Evolutionary conservation across 1,139 yeast species (phyloP).

Genomic region (Wickerhamiella infanticola): DNA sequence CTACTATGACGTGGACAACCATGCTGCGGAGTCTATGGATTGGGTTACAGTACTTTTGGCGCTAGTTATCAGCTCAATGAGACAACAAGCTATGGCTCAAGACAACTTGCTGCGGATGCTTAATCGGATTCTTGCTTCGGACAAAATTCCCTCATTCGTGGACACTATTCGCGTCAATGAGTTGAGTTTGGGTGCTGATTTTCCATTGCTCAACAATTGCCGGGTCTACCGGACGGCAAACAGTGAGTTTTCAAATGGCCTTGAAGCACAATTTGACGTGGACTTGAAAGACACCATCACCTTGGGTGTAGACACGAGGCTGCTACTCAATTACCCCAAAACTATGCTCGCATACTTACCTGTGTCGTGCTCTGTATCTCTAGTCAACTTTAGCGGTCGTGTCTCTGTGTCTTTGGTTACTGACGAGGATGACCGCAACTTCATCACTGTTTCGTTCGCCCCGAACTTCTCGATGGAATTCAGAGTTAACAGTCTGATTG

Average conservation of each 20-base stretch:
- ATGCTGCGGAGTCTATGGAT: conserved; percentile 78
- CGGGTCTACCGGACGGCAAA: conserved; percentile 31
- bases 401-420: conserved; percentile 59
- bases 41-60: conserved; percentile 95
- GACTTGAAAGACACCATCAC: conserved; percentile 84
- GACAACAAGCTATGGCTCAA: conserved; percentile 70
- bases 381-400: conserved; percentile 88
- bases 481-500: conserved; percentile 71
- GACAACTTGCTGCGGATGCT: conserved; percentile 74
- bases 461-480: conserved; percentile 86
- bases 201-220: conserved; percentile 89
- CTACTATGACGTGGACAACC: conserved; percentile 77
- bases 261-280: conserved; percentile 85
- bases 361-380: conserved; percentile 65
- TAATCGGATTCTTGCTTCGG: conserved; percentile 36
- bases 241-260: conserved; percentile 31
- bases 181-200: conserved; percentile 86
- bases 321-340: conserved; percentile 71
- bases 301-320: conserved; percentile 70
- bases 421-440: conserved; percentile 38
- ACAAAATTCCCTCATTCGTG: conserved; percentile 59
- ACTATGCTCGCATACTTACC: conserved; percentile 57
- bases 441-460: conserved; percentile 72
- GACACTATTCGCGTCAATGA: conserved; percentile 71
- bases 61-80: conserved; percentile 70